Percentiles rank a stretch among this genome's conserved stretches.
Conservation (phyloP, 176 grass and related monocot genomes). For the Oryza punctata region DNA sequence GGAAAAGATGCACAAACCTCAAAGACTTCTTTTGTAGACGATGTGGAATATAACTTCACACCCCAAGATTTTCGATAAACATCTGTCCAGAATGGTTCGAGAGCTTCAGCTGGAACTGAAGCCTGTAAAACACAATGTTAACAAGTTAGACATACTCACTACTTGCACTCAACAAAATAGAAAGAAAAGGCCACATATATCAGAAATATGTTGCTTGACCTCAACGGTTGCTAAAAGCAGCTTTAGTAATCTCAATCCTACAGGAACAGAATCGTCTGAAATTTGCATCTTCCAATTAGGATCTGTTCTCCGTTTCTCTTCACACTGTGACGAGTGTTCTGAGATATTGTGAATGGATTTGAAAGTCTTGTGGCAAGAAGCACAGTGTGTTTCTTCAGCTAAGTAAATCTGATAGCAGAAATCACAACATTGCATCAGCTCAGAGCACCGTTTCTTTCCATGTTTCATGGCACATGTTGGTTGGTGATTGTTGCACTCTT, state of each 20-base stretch:
- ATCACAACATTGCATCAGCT: slow-evolving; percentile 64
- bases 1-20: slow-evolving; percentile 46
- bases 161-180: slow-evolving; percentile 28
- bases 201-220: slow-evolving; percentile 45
- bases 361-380: slow-evolving; percentile 80
- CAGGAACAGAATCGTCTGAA: slow-evolving; percentile 50
- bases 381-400: slow-evolving; percentile 79
- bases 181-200: slow-evolving; percentile 26
- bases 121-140: slow-evolving; percentile 52
- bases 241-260: slow-evolving; percentile 83
- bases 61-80: slow-evolving; percentile 87
- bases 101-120: slow-evolving; percentile 78
- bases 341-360: slow-evolving; percentile 66
- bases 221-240: slow-evolving; percentile 69
- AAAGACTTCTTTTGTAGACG: slow-evolving; percentile 62
- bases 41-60: slow-evolving; percentile 66
- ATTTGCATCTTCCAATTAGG: slow-evolving; percentile 62
- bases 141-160: slow-evolving; percentile 30
- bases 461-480: slow-evolving; percentile 54
- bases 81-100: slow-evolving; percentile 71
- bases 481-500: slow-evolving; percentile 53
- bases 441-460: slow-evolving; percentile 65
- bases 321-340: slow-evolving; percentile 67
- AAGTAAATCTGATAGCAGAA: slow-evolving; percentile 71
- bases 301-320: slow-evolving; percentile 63